A percentile compares a stretch with the other conserved stretches of the same genome.
Conservation (phyloP, 2,329 filamentous ascomycete genomes). For the Penicillium sp. region DNA sequence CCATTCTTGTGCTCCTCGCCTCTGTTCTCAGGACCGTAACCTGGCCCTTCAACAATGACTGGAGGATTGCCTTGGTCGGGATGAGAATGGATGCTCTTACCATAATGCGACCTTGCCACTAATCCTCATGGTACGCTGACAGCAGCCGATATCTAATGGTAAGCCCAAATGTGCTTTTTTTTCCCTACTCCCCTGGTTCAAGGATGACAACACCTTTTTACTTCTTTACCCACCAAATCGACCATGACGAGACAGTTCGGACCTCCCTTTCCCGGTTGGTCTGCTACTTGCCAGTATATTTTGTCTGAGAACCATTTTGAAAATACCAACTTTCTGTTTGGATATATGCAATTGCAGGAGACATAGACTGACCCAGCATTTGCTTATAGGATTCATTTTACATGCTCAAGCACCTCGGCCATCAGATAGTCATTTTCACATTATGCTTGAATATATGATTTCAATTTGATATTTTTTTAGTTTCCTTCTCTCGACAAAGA, state of each 20-base stretch:
- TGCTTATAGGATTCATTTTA: background rate
- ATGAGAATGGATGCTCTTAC: slow-evolving; percentile 19
- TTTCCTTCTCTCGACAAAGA: background rate
- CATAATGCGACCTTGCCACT: slow-evolving; percentile 18
- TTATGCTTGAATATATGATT: background rate
- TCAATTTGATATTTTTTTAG: background rate
- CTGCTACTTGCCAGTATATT: slow-evolving; percentile 74
- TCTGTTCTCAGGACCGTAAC: background rate
- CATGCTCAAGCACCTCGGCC: background rate
- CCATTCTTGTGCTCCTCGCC: slow-evolving; percentile 26
- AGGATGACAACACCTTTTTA: slow-evolving; percentile 64
- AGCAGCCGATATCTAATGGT: slow-evolving; percentile 20
- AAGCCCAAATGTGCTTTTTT: slow-evolving; percentile 24
- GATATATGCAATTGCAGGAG: slow-evolving; percentile 6
- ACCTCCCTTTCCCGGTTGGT: slow-evolving; percentile 64
- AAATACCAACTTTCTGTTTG: background rate
- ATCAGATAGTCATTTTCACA: background rate
- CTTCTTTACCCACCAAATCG: slow-evolving; percentile 70
- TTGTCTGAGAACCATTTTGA: slow-evolving; percentile 59
- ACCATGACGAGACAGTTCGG: slow-evolving; percentile 68
- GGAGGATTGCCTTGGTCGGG: background rate
- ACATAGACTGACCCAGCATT: slow-evolving; percentile 14
- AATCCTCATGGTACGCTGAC: slow-evolving; percentile 9
- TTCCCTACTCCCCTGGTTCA: slow-evolving; percentile 33
- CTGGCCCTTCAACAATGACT: background rate